Conservation (phyloP, 2,329 filamentous ascomycete species). For the Xylaria sp. region DNA sequence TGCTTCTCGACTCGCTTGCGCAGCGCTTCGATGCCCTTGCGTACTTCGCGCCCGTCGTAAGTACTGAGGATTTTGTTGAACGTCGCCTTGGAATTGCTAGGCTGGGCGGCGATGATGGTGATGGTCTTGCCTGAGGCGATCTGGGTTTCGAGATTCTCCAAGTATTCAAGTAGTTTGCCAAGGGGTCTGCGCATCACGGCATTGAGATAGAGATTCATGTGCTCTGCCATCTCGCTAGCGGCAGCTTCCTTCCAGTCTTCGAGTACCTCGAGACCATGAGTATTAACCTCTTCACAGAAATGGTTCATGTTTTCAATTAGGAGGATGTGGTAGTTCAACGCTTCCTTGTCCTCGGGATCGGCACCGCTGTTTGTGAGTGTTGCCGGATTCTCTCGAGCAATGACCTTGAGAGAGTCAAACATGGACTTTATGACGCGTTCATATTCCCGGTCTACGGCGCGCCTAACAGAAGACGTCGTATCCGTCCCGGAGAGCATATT, state of each 20-base stretch:
- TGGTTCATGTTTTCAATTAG: constrained; percentile 99
- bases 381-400: constrained; percentile 77
- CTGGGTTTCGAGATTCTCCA: constrained; percentile 87
- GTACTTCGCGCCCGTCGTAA: constrained; percentile 85
- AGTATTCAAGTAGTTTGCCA: constrained; percentile 89
- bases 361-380: constrained; percentile 58
- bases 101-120: constrained; percentile 77
- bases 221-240: constrained; percentile 81
- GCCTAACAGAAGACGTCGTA: constrained; percentile 71
- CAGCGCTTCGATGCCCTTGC: constrained; percentile 88
- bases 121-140: constrained; percentile 69
- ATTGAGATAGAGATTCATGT: constrained; percentile 86
- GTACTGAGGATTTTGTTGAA: constrained; percentile 87
- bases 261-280: constrained; percentile 77
- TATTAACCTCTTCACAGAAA: constrained; percentile 90
- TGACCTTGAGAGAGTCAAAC: constrained; percentile 97
- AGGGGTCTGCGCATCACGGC: constrained; percentile 89
- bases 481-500: constrained; percentile 77
- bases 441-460: constrained; percentile 87
- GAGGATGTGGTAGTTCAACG: constrained; percentile 95
- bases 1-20: constrained; percentile 96
- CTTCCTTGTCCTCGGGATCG: constrained; percentile 89
- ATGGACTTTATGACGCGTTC: constrained; percentile 90
- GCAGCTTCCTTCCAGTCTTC: constrained; percentile 86
- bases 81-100: constrained; percentile 81